Base-by-base conservation (phyloP, 1,284 basidiomycete genomes). In the Trametes sp. region DNA sequence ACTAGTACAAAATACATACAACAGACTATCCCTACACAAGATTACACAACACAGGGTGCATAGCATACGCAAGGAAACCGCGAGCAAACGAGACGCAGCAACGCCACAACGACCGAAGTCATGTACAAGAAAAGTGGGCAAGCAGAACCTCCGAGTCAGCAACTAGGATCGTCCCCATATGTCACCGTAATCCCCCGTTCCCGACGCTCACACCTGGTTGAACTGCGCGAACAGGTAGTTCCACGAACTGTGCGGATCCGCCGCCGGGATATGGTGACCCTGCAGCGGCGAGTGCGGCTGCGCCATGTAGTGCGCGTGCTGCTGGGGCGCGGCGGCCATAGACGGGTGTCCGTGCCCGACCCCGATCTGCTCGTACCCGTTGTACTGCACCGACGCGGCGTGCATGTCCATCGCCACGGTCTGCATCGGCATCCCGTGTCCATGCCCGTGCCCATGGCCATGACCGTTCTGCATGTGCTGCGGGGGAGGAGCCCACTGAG, bases 161-260 rank as follows among this genome's bases (percentile, higher is more conserved):
- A n/a, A n/a, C n/a, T n/a, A n/a, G n/a, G n/a, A n/a, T n/a, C n/a
- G n/a, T n/a, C n/a, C n/a, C n/a, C n/a, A n/a, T n/a, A n/a, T n/a
- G n/a, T n/a, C 19, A 8, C 14, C 28, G 11, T 2, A 14, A 28
- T 4, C 28, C 4, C 14, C 5, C 19, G 11, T 5, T 14, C 11
- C 4, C 6, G 4, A 23, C 28, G 13, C 21, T 50, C 57, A 68
- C 3, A 62, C 60, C 53, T 68, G 66, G 55, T 69, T 64, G 42
- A 69, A 69, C 62, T 74, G 73, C n/a, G 70, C 72, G 26, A 70
- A 69, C 31, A 75, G 63, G 50, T 66, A 73, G 50, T 71, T 68
- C 74, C 74, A 75, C n/a, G 70, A 71, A 29, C 72, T 62, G 35
- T 72, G 68, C 29, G 72, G 72, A 42, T 74, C 73, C n/a, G 67